phyloP scores from a whole-genome alignment of 495 filamentous ascomycete genomes.

The Neurospora intermedia region DNA sequence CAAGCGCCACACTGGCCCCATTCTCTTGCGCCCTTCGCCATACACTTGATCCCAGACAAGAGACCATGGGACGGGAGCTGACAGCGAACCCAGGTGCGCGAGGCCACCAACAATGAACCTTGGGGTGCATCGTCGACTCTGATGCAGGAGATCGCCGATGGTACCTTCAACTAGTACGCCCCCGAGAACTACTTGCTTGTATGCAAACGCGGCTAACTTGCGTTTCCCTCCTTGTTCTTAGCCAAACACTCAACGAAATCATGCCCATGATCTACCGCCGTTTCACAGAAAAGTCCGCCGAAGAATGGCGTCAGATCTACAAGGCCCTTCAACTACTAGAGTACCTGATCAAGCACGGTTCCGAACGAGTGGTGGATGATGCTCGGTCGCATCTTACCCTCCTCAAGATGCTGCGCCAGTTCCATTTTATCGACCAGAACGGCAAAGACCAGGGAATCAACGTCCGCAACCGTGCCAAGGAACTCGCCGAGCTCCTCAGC shows the following conservation, averaged over 20 bases:
- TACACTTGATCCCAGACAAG: constrained; percentile 13
- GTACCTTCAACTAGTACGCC: constrained; percentile 93
- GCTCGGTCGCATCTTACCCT: constrained; percentile 88
- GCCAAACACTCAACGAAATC: constrained; percentile 95
- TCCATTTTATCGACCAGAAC: constrained; percentile 93
- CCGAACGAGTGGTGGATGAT: constrained; percentile 95
- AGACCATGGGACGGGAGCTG: background rate
- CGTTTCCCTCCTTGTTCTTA: constrained; percentile 22
- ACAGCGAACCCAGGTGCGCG: constrained; percentile 56
- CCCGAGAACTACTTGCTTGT: background rate
- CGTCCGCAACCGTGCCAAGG: constrained; percentile 91
- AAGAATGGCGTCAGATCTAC: constrained; percentile 99
- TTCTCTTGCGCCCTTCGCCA: constrained; percentile 6
- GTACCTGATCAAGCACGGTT: constrained; percentile 96
- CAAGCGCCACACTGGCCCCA: background rate
- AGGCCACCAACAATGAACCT: constrained; percentile 96
- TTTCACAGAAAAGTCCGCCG: constrained; percentile 95
- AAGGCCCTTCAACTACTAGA: constrained; percentile 95
- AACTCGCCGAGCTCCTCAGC: constrained; percentile 81
- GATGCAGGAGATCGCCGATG: constrained; percentile 94
- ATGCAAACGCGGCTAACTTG: background rate
- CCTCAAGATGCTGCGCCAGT: constrained; percentile 96
- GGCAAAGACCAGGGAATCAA: constrained; percentile 98
- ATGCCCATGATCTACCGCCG: constrained; percentile 99
- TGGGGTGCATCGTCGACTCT: constrained; percentile 86